Evolutionary conservation across 371 early-diverging fungal species (phyloP), one percentile per base, ranked within the genome.

Genomic region (Syncephalastrum contaminatum): DNA sequence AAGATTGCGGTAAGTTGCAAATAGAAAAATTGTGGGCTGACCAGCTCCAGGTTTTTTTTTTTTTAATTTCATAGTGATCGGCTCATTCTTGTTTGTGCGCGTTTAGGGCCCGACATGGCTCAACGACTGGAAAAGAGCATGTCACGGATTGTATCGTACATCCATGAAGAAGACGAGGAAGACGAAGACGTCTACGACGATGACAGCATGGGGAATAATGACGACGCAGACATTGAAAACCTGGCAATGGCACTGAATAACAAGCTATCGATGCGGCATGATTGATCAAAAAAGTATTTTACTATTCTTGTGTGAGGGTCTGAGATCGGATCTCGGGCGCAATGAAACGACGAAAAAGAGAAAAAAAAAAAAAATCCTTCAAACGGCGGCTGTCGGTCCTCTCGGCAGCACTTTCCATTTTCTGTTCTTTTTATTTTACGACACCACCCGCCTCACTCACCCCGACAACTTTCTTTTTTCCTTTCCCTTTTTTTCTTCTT

Each of bases 181-280:
- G 41, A 50, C 6, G 57, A 53, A n/a, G 48, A 59, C 12, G 67
- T 62, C 43, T 67, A 67, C 25, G 70, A 67, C 48, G 73, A 69
- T 15, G 36, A 30, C 36, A 30, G 36, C 36, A 8, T 30, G 40
- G 47, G 47, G 2, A 53, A 54, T 18, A 43, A 53, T 2, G 71
- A 70, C 49, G 73, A 70, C 36, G 70, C 67, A 51, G 75, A 72
- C 21, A 71, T 75, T 36, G 72, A 75, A 44, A 72, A 65, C 36
- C 44, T 75, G 27, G 75, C 70, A 14, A 59, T 67, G 30, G 73
- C 73, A 48, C 43, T 73, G 24, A 73, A 64, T 54, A 64, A 63
- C 51, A 73, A 73, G 56, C 36, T 73, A 50, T 68, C 69, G 13
- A 68, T 72, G 60, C 36, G 36, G 10, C 36, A 30, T 30, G 36